phyloP scores from a whole-genome alignment of 2,329 filamentous ascomycete species.

The Paecilomyces fulvus region DNA sequence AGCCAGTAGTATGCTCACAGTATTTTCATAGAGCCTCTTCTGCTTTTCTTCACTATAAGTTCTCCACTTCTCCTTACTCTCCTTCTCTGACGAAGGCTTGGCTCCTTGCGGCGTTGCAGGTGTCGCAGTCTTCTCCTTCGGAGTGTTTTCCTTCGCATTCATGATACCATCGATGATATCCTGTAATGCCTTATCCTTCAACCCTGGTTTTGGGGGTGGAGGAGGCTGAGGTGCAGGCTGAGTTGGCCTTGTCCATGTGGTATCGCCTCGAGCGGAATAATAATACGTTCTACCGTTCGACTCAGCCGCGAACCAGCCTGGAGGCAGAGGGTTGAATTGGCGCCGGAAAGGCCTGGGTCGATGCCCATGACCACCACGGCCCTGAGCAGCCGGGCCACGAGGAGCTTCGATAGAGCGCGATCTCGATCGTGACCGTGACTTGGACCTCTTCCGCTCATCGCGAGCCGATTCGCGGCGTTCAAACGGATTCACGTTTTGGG shows the following conservation, averaged over 20 bases:
- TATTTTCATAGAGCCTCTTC: conserved; percentile 91
- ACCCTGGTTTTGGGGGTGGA: conserved; percentile 55
- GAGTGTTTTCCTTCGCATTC: conserved; percentile 53
- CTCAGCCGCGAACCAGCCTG: conserved; percentile 77
- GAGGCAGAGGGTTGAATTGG: conserved; percentile 54
- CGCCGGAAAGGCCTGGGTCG: conserved; percentile 51
- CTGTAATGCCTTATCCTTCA: conserved; percentile 67
- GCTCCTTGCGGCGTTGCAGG: conserved; percentile 58
- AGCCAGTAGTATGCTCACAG: conserved; percentile 47
- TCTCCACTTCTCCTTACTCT: conserved; percentile 41
- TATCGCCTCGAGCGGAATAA: conserved; percentile 68
- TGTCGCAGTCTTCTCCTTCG: conserved; percentile 44
- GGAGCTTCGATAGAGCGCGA: conserved; percentile 39
- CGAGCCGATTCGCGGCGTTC: conserved; percentile 47
- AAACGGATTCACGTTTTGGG: conserved; percentile 55
- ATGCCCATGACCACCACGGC: conserved; percentile 49
- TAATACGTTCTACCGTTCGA: conserved; percentile 74
- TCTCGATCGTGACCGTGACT: conserved; percentile 42
- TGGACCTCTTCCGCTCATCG: conserved; percentile 42
- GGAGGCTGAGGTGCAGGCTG: conserved; percentile 56
- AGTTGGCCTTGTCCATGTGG: conserved; percentile 74
- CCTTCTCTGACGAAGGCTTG: conserved; percentile 44
- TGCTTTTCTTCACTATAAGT: conserved; percentile 64
- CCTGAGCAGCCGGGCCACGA: conserved; percentile 34
- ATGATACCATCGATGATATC: conserved; percentile 81